Evolutionary conservation across 768 basidiomycete genomes (phyloP).

Genomic region (Pulveroboletus sp.): DNA sequence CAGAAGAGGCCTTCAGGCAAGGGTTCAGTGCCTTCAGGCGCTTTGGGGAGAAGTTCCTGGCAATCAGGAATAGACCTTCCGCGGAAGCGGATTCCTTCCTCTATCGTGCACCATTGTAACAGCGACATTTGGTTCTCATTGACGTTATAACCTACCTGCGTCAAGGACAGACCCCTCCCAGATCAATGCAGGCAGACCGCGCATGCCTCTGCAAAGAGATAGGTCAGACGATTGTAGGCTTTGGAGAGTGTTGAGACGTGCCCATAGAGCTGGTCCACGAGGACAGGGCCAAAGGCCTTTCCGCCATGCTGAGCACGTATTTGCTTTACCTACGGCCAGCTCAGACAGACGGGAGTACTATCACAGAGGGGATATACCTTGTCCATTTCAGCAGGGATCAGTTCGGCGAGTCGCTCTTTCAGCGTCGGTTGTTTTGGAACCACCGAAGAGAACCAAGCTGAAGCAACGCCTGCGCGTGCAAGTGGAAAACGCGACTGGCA

Average conservation of each 20-base stretch:
- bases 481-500: constrained; percentile 46
- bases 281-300: constrained; percentile 88
- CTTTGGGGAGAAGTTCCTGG: constrained; percentile 83
- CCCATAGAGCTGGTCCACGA: constrained; percentile 91
- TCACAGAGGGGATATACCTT: constrained; percentile 21
- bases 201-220: constrained; percentile 60
- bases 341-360: constrained; percentile 3
- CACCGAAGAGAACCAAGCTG: constrained; percentile 61
- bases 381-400: constrained; percentile 79
- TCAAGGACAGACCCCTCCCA: constrained; percentile 99
- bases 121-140: too few relatives aligned
- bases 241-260: constrained; percentile 20
- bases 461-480: constrained; percentile 40
- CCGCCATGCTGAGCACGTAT: constrained; percentile 84
- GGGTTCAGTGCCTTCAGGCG: constrained; percentile 81
- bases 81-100: constrained; percentile 98
- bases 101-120: constrained; percentile 32
- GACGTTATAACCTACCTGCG: constrained; percentile 50
- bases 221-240: constrained; percentile 4
- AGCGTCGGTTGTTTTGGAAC: constrained; percentile 66
- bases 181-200: constrained; percentile 87
- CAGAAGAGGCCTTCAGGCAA: constrained; percentile 94
- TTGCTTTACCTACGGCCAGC: constrained; percentile 59
- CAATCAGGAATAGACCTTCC: constrained; percentile 92
- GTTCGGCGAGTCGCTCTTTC: constrained; percentile 89